phyloP scores from a whole-genome alignment of 176 grass and related monocot genomes.

The Chrysopogon serrulatus region DNA sequence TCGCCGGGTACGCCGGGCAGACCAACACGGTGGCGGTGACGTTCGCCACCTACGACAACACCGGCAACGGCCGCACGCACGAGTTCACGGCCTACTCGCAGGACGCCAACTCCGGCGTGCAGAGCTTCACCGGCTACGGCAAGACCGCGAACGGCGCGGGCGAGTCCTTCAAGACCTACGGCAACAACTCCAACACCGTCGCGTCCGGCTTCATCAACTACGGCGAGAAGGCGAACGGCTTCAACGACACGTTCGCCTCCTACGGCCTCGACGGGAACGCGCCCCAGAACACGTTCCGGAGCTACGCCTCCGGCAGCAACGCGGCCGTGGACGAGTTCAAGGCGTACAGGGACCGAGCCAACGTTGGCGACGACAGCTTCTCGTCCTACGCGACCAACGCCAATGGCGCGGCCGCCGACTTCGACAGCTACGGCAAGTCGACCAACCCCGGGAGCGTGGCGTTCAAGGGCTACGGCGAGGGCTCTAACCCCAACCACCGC shows the following conservation, averaged over 20 bases:
- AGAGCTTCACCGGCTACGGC: slow-evolving; percentile 43
- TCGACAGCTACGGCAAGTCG: slow-evolving; percentile 56
- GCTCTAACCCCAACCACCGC: slow-evolving; percentile 56
- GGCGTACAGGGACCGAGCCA: slow-evolving; percentile 41
- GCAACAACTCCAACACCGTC: slow-evolving; percentile 49
- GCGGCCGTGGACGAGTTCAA: slow-evolving; percentile 51
- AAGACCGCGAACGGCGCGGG: slow-evolving; percentile 27
- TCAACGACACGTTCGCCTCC: slow-evolving; percentile 35
- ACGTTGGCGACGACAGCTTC: slow-evolving; percentile 59
- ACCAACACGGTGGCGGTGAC: slow-evolving; percentile 31
- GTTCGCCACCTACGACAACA: slow-evolving; percentile 42
- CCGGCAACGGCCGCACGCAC: slow-evolving; percentile 31
- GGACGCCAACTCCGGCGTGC: slow-evolving; percentile 46
- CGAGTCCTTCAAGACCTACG: slow-evolving; percentile 41
- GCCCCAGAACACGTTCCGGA: slow-evolving; percentile 44
- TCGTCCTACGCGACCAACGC: slow-evolving; percentile 38
- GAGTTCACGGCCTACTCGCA: slow-evolving; percentile 42
- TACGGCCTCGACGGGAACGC: slow-evolving; percentile 41
- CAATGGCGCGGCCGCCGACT: slow-evolving; percentile 42
- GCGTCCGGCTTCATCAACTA: slow-evolving; percentile 46
- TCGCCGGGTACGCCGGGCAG: slow-evolving; percentile 21
- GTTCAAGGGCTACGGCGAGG: slow-evolving; percentile 61
- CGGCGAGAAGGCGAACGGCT: slow-evolving; percentile 38
- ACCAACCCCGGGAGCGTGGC: slow-evolving; percentile 38
- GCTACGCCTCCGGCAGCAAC: slow-evolving; percentile 43